Evolutionary conservation across 768 basidiomycete genomes (phyloP).

Genomic region (Lenzites betulinus): DNA sequence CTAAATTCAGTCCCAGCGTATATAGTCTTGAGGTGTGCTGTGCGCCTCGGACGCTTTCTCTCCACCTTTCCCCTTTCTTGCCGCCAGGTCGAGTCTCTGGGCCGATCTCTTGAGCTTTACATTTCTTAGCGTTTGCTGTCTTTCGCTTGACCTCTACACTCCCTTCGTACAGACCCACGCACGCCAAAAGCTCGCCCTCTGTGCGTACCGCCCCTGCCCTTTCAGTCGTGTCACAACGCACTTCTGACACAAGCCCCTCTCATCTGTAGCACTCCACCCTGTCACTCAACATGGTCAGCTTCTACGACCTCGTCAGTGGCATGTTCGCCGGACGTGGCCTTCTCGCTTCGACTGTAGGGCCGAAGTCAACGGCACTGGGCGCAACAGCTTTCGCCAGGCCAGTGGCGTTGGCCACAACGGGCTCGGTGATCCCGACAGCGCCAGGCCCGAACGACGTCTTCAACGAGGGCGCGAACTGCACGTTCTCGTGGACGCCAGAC

Average conservation of each 20-base stretch:
- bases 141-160: too few species aligned
- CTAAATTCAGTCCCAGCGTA: neutral
- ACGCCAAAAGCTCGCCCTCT: too few species aligned
- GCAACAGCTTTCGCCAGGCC: too few species aligned
- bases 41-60: neutral
- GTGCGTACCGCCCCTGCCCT: too few species aligned
- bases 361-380: too few species aligned
- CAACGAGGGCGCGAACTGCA: constrained; percentile 57
- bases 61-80: neutral
- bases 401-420: too few species aligned
- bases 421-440: constrained; percentile 43
- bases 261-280: neutral
- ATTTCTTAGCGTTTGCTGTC: too few species aligned
- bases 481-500: constrained; percentile 62
- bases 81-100: neutral
- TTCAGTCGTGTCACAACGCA: too few species aligned
- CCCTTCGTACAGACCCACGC: too few species aligned
- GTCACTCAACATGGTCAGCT: neutral
- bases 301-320: neutral
- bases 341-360: constrained; percentile 2
- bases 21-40: neutral
- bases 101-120: neutral
- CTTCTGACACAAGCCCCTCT: neutral
- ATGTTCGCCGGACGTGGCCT: constrained; percentile 8
- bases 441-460: constrained; percentile 62